Base-by-base conservation (phyloP, 768 basidiomycete species). In the Dendrothele bispora region DNA sequence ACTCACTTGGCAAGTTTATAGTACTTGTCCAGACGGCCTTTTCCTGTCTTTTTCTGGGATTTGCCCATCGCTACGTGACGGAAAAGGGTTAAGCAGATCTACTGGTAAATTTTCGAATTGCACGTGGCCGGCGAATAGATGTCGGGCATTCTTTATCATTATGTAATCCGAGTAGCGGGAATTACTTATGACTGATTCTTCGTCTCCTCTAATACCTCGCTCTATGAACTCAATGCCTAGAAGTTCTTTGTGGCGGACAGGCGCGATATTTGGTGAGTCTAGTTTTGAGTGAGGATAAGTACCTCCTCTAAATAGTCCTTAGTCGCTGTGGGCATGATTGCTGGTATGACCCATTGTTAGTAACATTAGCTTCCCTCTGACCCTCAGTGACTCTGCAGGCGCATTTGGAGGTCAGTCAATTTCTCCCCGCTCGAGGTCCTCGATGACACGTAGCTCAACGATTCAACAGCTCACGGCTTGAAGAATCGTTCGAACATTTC, bases 21-120 rank as follows among this genome's bases (percentile, higher is more conserved):
- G 69, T 95, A 98, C 69, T 95, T 95, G 70, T 98, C 94, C 40
- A 95, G 77, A 61, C 94, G 91, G 57, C 89, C 91, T 69, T 95
- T 95, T 55, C 92, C 94, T 21, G 92, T 94, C 78, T 95, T 97
- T 74, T 95, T 95, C 67, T 91, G 87, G n/a, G 79, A 71, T 59
- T 87, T 88, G 37, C 77, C 83, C 88, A 90, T 88, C 28, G 20
- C 53, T 21, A 43, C n/a, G n/a, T n/a, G n/a, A 43, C 28, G 34
- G 39, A 44, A 42, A 43, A 30, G 41, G 39, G 28, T 18, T 43
- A 27, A 28, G 18, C 21, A 12, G 34, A 21, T 25, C 45, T n/a
- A 39, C 36, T 27, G 39, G 25, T 44, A 10, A 49, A 35, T 43
- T 44, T 43, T 7, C 40, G 24, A 11, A 34, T 18, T 45, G 27